Evolutionary conservation across 2,329 filamentous ascomycete genomes (phyloP).

Genomic region (Gremmenia infestans): DNA sequence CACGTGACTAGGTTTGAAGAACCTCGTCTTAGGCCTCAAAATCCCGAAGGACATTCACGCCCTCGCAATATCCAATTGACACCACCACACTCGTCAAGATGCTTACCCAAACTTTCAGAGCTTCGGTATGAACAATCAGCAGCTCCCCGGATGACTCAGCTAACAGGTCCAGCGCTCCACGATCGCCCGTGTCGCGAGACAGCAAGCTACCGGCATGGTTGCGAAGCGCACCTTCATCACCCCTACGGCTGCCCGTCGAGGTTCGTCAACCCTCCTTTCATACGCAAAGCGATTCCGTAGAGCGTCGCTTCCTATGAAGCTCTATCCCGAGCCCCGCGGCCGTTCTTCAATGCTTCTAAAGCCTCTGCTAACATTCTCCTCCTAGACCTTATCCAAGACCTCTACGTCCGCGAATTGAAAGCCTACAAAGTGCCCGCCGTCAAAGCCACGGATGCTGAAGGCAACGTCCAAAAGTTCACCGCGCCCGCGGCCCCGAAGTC

Average conservation of each 20-base stretch:
- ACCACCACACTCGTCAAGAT: constrained; percentile 28
- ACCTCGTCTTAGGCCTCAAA: constrained; percentile 9
- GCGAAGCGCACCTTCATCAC: constrained; percentile 32
- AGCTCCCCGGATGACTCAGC: constrained; percentile 15
- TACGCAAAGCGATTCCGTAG: background rate
- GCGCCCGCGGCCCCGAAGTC: constrained; percentile 77
- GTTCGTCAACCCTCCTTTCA: constrained; percentile 21
- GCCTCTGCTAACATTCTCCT: constrained; percentile 17
- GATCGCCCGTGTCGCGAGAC: constrained; percentile 31
- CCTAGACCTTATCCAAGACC: constrained; percentile 90
- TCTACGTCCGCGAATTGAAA: constrained; percentile 95
- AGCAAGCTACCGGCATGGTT: constrained; percentile 27
- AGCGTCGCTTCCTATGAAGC: background rate
- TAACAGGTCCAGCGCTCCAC: constrained; percentile 31
- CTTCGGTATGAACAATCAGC: constrained; percentile 29
- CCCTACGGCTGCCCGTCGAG: constrained; percentile 32
- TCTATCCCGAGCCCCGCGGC: background rate
- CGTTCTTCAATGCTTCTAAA: background rate
- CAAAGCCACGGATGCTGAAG: constrained; percentile 83
- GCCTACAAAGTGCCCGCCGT: constrained; percentile 82
- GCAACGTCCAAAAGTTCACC: constrained; percentile 84
- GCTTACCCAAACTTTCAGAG: constrained; percentile 33
- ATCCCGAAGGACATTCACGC: constrained; percentile 15
- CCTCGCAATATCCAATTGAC: constrained; percentile 27
- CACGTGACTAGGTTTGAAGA: background rate